Base-by-base conservation (phyloP, 1,284 basidiomycete genomes). In the Microbotryomycetes sp. region DNA sequence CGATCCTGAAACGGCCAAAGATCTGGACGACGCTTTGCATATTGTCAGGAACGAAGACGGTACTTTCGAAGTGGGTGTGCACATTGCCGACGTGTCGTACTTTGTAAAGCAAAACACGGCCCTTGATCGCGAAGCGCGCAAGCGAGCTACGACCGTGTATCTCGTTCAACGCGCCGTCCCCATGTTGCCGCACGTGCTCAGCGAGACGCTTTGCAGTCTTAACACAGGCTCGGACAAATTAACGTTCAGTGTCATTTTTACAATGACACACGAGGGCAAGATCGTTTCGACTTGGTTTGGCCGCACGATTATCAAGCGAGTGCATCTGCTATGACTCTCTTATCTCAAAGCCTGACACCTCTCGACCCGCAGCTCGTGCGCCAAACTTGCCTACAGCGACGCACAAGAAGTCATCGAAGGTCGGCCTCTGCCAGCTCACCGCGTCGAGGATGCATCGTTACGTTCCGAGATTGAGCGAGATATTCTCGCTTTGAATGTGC, bases 61-160 rank as follows among this genome's bases (percentile, higher is more conserved):
- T 23, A 90, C 87, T 7, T 91, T 84, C 73, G 88, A 91, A 56
- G 83, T 99, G 54, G 91, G 91, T 60, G 85, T 98, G 13, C 96
- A 98, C 73, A 85, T 98, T 69, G 89, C 93, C 23, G 96, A 99
- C 75, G 92, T 97, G 1, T 89, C 92, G 2, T 87, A 88, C 80
- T 98, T 97, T 78, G 77, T 78, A 73, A 70, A 72, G 85, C 91
- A 63, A 27, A 96, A 96, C 76, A 96, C 91, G 7, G 89, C 93
- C 18, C 80, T 99, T 68, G 96, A 99, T 73, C 90, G 96, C 35
- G 96, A 99, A 76, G 96, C 96, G 53, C 85, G 91, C 70, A 97
- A 97, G 78, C 84, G 94, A 65, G 94, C 92, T 28, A 97, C 93
- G 3, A 64, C 70, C 13, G 96, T 98, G 54, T 97, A 97, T 74